These are phyloP conservation scores for Phytophthora parvispora DNA, from an alignment of 352 stramenopile species.

Conservation along the genomic window DNA sequence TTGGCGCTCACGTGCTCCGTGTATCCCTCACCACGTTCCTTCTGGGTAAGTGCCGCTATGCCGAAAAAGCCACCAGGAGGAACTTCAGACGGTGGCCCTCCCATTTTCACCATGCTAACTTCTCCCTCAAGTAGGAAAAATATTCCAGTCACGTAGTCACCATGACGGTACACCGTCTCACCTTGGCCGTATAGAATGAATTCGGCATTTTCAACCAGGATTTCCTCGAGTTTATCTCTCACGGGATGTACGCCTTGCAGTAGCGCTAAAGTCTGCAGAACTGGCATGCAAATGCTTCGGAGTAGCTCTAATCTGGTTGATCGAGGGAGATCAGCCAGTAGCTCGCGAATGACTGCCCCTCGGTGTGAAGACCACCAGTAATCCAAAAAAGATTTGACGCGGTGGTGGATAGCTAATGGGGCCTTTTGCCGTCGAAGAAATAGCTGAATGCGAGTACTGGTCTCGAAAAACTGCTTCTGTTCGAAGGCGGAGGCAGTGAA, in stretches of 20 bases:
- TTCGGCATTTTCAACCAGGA: slow-evolving; percentile 48
- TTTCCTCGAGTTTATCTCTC: slow-evolving; percentile 36
- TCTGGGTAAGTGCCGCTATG: slow-evolving; percentile 42
- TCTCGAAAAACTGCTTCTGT: slow-evolving; percentile 61
- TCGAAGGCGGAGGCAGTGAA: slow-evolving; percentile 56
- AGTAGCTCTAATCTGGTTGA: slow-evolving; percentile 50
- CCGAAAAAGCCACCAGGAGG: slow-evolving; percentile 51
- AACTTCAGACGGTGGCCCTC: slow-evolving; percentile 22
- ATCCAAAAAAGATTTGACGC: slow-evolving; percentile 63
- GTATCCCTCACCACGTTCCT: slow-evolving; percentile 51
- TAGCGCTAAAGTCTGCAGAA: slow-evolving; percentile 46
- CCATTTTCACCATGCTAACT: slow-evolving; percentile 39
- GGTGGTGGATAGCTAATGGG: slow-evolving; percentile 45
- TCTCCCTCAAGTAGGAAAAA: slow-evolving; percentile 68
- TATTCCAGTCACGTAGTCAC: slow-evolving; percentile 57
- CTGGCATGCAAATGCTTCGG: slow-evolving; percentile 44
- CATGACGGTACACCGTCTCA: slow-evolving; percentile 55
- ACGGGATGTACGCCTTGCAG: slow-evolving; percentile 38
- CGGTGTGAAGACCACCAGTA: slow-evolving; percentile 71
- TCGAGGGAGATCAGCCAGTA: slow-evolving; percentile 51
- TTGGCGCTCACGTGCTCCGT: slow-evolving; percentile 53
- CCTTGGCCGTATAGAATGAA: slow-evolving; percentile 63
- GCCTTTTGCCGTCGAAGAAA: slow-evolving; percentile 58
- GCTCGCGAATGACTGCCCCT: slow-evolving; percentile 46
- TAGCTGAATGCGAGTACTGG: slow-evolving; percentile 49